Evolutionary conservation across 768 basidiomycete genomes (phyloP).

Genomic region (Austroboletus eburneus): DNA sequence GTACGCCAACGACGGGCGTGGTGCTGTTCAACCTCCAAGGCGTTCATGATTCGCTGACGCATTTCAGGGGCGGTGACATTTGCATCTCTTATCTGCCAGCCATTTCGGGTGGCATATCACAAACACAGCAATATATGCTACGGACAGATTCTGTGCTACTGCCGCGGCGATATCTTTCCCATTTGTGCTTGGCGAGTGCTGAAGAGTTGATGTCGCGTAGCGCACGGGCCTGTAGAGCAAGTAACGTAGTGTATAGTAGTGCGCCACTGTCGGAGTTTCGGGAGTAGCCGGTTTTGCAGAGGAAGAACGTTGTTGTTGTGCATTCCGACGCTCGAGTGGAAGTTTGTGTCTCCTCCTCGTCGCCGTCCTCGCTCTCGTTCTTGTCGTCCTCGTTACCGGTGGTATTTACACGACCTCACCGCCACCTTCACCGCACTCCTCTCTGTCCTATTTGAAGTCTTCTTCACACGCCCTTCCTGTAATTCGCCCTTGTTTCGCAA

Average conservation of each 20-base stretch:
- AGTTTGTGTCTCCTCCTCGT: slow-evolving; percentile 13
- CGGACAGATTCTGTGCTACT: slow-evolving; percentile 26
- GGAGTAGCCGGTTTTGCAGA: slow-evolving; percentile 21
- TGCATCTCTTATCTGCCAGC: slow-evolving; percentile 31
- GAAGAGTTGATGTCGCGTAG: too few relatives aligned
- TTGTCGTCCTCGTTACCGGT: slow-evolving; percentile 8
- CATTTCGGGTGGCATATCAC: slow-evolving; percentile 23
- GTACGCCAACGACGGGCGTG: slow-evolving; percentile 8
- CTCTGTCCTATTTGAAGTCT: slow-evolving; percentile 13
- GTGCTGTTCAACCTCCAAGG: slow-evolving; percentile 14
- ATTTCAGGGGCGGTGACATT: slow-evolving; percentile 12
- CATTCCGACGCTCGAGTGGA: not conserved
- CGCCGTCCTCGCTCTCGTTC: slow-evolving; percentile 5
- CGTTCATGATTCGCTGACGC: slow-evolving; percentile 6
- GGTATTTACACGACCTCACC: slow-evolving; percentile 7
- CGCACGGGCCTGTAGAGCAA: slow-evolving; percentile 37
- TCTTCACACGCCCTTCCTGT: slow-evolving; percentile 26
- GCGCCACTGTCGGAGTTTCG: slow-evolving; percentile 31
- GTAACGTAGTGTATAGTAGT: slow-evolving; percentile 33
- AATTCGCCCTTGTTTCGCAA: slow-evolving; percentile 28
- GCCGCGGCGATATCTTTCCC: slow-evolving; percentile 23
- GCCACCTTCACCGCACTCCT: slow-evolving; percentile 10
- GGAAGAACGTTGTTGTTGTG: not conserved
- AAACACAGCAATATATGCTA: slow-evolving; percentile 10
- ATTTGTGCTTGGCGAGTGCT: too few relatives aligned